Conservation (phyloP, 2,329 filamentous ascomycete genomes). For the Ambrosiella xylebori region DNA sequence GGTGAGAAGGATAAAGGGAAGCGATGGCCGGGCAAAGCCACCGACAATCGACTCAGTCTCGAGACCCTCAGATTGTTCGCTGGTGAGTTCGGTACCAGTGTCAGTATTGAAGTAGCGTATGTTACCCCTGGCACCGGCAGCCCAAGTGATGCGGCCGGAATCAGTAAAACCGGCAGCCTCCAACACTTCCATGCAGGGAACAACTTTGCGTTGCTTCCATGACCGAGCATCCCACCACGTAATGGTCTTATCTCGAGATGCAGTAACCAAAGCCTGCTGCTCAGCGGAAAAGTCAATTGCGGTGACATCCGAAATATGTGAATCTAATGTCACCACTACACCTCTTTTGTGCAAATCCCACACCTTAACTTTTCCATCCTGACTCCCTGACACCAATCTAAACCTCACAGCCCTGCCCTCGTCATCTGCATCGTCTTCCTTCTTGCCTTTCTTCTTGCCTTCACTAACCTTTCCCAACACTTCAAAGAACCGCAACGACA, state of each 20-base stretch:
- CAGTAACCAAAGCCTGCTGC: slow-evolving; percentile 63
- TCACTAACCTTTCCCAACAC: slow-evolving; percentile 33
- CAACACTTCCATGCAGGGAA: slow-evolving; percentile 70
- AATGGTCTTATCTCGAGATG: slow-evolving; percentile 80
- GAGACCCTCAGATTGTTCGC: slow-evolving; percentile 45
- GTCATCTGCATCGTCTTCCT: slow-evolving; percentile 20
- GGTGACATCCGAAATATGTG: slow-evolving; percentile 89
- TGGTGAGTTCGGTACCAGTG: slow-evolving; percentile 61
- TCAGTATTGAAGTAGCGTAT: slow-evolving; percentile 71
- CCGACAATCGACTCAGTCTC: slow-evolving; percentile 54
- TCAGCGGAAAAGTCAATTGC: slow-evolving; percentile 63
- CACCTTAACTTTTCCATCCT: slow-evolving; percentile 80
- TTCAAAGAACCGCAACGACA: slow-evolving; percentile 83
- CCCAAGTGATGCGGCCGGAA: slow-evolving; percentile 56
- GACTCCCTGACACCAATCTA: slow-evolving; percentile 73
- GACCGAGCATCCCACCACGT: slow-evolving; percentile 78
- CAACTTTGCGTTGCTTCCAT: slow-evolving; percentile 68
- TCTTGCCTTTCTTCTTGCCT: slow-evolving; percentile 22
- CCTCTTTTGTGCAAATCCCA: slow-evolving; percentile 82
- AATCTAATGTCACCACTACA: slow-evolving; percentile 62
- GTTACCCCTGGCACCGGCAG: slow-evolving; percentile 68
- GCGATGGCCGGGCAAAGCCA: slow-evolving; percentile 45
- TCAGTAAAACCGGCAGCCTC: slow-evolving; percentile 69
- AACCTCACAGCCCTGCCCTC: slow-evolving; percentile 37
- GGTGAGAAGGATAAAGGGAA: slow-evolving; percentile 60